Percentiles rank a stretch among this genome's conserved stretches.
phyloP scores from a whole-genome alignment of 2,329 filamentous ascomycete genomes.

The Colletotrichum filicis region DNA sequence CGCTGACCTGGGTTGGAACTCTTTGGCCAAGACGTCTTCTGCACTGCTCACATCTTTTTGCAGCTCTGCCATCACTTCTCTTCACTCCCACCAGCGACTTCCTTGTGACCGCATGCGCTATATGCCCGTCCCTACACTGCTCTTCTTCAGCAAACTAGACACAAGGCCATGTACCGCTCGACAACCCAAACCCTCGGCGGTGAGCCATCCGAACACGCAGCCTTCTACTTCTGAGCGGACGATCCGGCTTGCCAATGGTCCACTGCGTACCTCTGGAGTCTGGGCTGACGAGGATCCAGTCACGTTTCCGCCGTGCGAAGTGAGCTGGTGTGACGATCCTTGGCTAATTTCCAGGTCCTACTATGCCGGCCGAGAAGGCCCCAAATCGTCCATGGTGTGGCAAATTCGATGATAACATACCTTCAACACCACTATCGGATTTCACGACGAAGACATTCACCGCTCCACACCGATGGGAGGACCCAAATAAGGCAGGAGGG shows the following conservation, averaged over 20 bases:
- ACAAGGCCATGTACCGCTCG: not conserved
- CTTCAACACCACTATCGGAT: not conserved
- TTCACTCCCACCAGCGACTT: not conserved
- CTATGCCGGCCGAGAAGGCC: not conserved
- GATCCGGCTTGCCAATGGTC: not conserved
- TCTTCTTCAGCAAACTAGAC: not conserved
- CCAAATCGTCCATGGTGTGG: conserved; percentile 6
- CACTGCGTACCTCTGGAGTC: not conserved
- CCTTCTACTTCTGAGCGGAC: not conserved
- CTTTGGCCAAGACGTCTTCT: not conserved
- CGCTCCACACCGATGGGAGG: conserved; percentile 12
- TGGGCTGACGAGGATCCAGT: not conserved
- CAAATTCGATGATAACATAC: not conserved
- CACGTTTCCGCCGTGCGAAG: not conserved
- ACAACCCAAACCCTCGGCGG: not conserved
- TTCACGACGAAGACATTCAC: conserved; percentile 4
- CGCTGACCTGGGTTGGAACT: not conserved
- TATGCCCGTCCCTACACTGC: not conserved
- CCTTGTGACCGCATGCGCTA: not conserved
- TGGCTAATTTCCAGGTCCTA: conserved; percentile 2
- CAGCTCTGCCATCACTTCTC: no score
- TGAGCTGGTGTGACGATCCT: conserved; percentile 4
- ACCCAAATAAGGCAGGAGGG: not conserved
- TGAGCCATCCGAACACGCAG: not conserved
- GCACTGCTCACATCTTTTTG: not conserved